A percentile compares a stretch with the other conserved stretches of the same genome.
These are phyloP conservation scores for Moesziomyces sp. DNA, from an alignment of 1,284 basidiomycete species.

Conservation along the genomic window DNA sequence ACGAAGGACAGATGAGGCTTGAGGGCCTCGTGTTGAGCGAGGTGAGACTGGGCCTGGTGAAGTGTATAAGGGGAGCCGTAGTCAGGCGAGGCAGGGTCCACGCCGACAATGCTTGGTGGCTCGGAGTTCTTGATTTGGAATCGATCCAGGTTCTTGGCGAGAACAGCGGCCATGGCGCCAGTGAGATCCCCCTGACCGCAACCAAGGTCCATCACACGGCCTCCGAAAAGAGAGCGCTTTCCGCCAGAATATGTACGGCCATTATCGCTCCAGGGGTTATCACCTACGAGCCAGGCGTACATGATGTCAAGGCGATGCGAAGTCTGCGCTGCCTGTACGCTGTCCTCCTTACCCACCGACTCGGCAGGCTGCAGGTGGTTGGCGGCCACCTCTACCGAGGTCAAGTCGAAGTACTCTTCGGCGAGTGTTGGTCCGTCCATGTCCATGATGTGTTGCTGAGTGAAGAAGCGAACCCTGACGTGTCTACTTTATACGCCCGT, in stretches of 20 bases:
- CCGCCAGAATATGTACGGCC: not conserved
- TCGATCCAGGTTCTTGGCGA: not conserved
- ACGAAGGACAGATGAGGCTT: conserved; percentile 9
- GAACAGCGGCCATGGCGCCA: conserved; percentile 11
- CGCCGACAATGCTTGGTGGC: conserved; percentile 7
- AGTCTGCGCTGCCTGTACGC: conserved; percentile 20
- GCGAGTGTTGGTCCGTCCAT: conserved; percentile 12
- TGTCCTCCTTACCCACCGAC: conserved; percentile 2
- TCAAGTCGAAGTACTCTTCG: conserved; percentile 16
- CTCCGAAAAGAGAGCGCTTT: conserved; percentile 8
- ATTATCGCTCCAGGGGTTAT: conserved; percentile 4
- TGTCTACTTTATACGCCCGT: no score
- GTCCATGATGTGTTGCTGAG: not conserved
- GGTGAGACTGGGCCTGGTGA: conserved; percentile 21
- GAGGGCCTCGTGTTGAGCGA: not conserved
- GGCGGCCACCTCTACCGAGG: conserved; percentile 15
- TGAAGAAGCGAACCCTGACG: no score
- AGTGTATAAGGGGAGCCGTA: conserved; percentile 29
- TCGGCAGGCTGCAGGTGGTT: conserved; percentile 13
- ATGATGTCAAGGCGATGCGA: conserved; percentile 29
- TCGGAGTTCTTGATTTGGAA: not conserved
- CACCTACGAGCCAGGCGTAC: conserved; percentile 23
- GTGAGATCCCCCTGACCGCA: conserved; percentile 32
- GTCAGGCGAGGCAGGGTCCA: conserved; percentile 14
- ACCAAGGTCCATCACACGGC: conserved; percentile 25